Base-by-base conservation (phyloP, 306 rosid species). In the Arachis stenosperma region DNA sequence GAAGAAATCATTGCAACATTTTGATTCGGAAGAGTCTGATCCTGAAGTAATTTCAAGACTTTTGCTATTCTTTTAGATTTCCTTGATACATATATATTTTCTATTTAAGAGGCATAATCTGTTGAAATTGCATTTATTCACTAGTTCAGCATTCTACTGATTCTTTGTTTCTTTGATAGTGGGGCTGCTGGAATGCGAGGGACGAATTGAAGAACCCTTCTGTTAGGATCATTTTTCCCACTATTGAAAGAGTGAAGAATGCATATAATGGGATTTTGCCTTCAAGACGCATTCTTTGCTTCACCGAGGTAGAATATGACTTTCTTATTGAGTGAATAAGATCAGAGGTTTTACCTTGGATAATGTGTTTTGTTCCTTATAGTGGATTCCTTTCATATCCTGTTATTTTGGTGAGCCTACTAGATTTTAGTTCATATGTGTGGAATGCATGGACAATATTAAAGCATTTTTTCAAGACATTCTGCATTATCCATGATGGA, bases 21-120 rank as follows among this genome's bases (percentile, higher is more conserved):
- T 90, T 69, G 93, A 88, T 61, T 90, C 97, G 42, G 91, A 88
- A 66, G 97, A 90, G 82, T 90, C 93, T 75, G 93, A 90, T 82
- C 93, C 93, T 33, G 93, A 86, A 85, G 93, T 90, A 72, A 69
- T 62, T 58, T 11, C n/a, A 64, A 67, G 64, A 30, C 80, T 41
- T 36, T 40, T 69, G 11, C 60, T 11, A 6, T 57, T 65, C 60
- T 60, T 68, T 40, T 43, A 46, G 44, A 67, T 56, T 44, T 64
- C 36, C 75, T 75, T 55, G 53, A 73, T 51, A 63, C 33, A 67
- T 62, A 42, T 55, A 9, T 75, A 1, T 73, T 42, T 83, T 12
- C 78, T 73, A 43, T 64, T 51, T 33, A 33, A 7, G 65, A 73
- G 44, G 71, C 64, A 29, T 58, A 59, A 39, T 22, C 51, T 15